Evolutionary conservation across 257 asterid species (phyloP).

Genomic region (Solanum clarkiae): DNA sequence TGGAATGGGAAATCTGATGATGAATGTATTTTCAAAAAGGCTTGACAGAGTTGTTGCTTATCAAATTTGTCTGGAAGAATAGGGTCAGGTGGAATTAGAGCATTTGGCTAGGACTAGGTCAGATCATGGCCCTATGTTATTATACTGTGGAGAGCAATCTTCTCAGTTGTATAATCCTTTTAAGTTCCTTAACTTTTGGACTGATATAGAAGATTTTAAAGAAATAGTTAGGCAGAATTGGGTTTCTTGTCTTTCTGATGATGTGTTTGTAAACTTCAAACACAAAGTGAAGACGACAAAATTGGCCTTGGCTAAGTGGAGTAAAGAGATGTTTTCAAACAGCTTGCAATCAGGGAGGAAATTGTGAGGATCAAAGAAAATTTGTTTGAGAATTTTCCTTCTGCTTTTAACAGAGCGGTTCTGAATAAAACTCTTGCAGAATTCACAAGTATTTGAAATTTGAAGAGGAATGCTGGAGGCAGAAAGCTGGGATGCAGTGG

Average conservation of each 20-base stretch:
- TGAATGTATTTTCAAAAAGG: too few relatives aligned
- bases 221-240: neutral
- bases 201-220: neutral
- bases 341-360: neutral
- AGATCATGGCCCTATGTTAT: neutral
- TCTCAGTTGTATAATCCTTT: neutral
- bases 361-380: neutral
- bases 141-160: neutral
- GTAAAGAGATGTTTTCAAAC: neutral
- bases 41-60: neutral
- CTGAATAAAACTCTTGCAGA: too few relatives aligned
- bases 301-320: neutral
- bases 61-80: neutral
- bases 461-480: too few relatives aligned
- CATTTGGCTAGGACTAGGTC: neutral
- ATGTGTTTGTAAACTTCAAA: too few relatives aligned
- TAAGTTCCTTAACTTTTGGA: neutral
- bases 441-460: neutral
- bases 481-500: neutral
- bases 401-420: neutral
- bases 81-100: neutral
- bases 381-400: too few relatives aligned
- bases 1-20: neutral
- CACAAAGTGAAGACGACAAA: neutral
- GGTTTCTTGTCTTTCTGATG: too few relatives aligned